Evolutionary conservation across 116 monocot species (phyloP).

Genomic region (Iris pallida): DNA sequence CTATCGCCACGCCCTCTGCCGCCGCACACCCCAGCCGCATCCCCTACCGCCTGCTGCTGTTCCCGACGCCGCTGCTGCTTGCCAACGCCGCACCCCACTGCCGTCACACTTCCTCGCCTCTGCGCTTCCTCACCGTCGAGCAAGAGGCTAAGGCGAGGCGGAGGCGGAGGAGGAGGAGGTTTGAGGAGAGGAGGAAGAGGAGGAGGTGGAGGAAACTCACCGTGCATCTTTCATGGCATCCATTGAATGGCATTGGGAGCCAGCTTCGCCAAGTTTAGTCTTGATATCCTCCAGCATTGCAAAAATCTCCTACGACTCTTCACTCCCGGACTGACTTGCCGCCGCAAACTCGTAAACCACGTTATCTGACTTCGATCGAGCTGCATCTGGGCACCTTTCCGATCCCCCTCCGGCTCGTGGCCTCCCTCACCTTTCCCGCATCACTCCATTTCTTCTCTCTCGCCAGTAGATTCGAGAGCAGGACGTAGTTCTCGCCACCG

Average conservation of each 20-base stretch:
- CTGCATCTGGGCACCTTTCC: constrained; percentile 30
- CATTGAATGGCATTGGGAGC: no score
- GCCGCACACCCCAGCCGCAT: not conserved
- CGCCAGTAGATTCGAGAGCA: constrained; percentile 23
- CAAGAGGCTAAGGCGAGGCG: not conserved
- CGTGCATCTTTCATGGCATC: not conserved
- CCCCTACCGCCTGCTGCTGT: not conserved
- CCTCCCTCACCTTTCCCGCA: constrained; percentile 16
- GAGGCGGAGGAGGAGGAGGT: no score
- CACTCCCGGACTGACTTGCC: constrained; percentile 2
- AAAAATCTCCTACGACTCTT: constrained; percentile 15
- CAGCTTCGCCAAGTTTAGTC: constrained; percentile 10
- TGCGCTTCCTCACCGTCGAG: not conserved
- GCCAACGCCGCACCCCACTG: not conserved
- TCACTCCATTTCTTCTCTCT: constrained; percentile 15
- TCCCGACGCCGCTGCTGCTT: not conserved
- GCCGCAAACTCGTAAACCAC: constrained; percentile 21
- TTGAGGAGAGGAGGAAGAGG: no score
- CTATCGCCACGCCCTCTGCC: constrained; percentile 28
- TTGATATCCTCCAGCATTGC: constrained; percentile 14
- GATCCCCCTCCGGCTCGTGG: constrained; percentile 18
- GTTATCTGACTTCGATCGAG: constrained; percentile 21
- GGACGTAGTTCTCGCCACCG: constrained; percentile 27
- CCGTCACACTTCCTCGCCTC: not conserved
- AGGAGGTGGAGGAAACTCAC: not conserved